A percentile compares a stretch with the other conserved stretches of the same genome.
Evolutionary conservation across 208 protist species (phyloP).

Genomic region (Leishmania martiniquensis): DNA sequence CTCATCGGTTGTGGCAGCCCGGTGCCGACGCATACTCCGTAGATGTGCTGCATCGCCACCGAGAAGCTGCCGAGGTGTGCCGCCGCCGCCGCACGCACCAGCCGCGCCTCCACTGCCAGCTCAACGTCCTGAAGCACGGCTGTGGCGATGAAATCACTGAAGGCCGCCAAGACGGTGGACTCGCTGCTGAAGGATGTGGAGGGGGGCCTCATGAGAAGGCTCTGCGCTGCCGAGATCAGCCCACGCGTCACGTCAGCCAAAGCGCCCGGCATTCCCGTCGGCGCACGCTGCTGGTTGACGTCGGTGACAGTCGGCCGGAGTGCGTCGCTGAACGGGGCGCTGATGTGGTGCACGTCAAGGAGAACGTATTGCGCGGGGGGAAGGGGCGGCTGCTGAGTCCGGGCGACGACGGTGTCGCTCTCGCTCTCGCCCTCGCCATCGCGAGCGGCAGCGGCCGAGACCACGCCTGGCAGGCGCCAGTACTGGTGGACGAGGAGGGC

Average conservation of each 20-base stretch:
- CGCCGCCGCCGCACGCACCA: constrained; percentile 66
- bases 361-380: constrained; percentile 23
- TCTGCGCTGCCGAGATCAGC: constrained; percentile 55
- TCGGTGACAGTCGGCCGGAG: neutral
- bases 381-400: constrained; percentile 21
- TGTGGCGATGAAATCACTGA: constrained; percentile 73
- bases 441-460: neutral
- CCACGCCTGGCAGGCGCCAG: constrained; percentile 27
- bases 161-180: constrained; percentile 34
- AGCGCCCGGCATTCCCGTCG: constrained; percentile 27
- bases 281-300: neutral
- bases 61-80: constrained; percentile 53
- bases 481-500: constrained; percentile 48
- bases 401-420: constrained; percentile 15
- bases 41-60: constrained; percentile 61
- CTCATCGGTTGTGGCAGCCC: constrained; percentile 44
- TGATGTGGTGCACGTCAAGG: constrained; percentile 13
- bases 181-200: constrained; percentile 44
- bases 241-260: constrained; percentile 50
- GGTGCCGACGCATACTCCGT: constrained; percentile 56
- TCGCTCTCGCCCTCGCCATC: neutral
- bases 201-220: constrained; percentile 40
- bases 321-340: neutral
- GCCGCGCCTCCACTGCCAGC: constrained; percentile 59
- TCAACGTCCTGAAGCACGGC: constrained; percentile 45